phyloP scores from a whole-genome alignment of 106 monocot genomes.

The Ottelia alismoides region DNA sequence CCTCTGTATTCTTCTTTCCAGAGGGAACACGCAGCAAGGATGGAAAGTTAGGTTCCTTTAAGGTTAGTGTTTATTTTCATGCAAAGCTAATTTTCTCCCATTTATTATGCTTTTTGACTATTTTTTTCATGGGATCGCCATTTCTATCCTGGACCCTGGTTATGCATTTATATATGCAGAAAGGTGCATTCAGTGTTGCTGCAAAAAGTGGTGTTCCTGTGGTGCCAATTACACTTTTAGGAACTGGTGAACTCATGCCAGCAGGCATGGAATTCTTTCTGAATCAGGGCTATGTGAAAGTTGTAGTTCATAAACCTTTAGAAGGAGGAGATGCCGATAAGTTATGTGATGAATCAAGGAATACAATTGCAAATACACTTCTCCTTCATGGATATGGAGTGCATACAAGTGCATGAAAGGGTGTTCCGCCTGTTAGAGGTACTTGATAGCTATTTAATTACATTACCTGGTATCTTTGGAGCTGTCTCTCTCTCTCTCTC shows the following conservation, averaged over 20 bases:
- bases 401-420: slow-evolving; percentile 5
- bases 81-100: neutral
- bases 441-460: too few species aligned
- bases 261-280: slow-evolving; percentile 65
- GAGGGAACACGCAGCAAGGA: slow-evolving; percentile 92
- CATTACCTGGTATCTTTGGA: too few species aligned
- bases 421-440: too few species aligned
- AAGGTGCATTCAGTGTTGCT: slow-evolving; percentile 92
- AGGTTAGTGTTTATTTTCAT: slow-evolving; percentile 27
- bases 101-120: neutral
- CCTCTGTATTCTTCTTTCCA: slow-evolving; percentile 97
- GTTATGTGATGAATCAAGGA: slow-evolving; percentile 58
- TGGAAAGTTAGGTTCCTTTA: slow-evolving; percentile 76
- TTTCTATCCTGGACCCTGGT: too few species aligned
- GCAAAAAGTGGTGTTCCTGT: slow-evolving; percentile 73
- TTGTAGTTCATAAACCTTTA: slow-evolving; percentile 84
- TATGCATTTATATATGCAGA: too few species aligned
- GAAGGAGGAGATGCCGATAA: slow-evolving; percentile 51
- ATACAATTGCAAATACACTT: slow-evolving; percentile 53
- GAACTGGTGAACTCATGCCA: slow-evolving; percentile 82
- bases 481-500: too few species aligned
- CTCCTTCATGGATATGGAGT: slow-evolving; percentile 43
- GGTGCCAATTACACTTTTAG: slow-evolving; percentile 84
- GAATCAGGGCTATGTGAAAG: slow-evolving; percentile 59
- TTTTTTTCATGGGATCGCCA: neutral